Evolutionary conservation across 2,329 filamentous ascomycete species (phyloP).

Genomic region (Alternaria novae-zelandiae): DNA sequence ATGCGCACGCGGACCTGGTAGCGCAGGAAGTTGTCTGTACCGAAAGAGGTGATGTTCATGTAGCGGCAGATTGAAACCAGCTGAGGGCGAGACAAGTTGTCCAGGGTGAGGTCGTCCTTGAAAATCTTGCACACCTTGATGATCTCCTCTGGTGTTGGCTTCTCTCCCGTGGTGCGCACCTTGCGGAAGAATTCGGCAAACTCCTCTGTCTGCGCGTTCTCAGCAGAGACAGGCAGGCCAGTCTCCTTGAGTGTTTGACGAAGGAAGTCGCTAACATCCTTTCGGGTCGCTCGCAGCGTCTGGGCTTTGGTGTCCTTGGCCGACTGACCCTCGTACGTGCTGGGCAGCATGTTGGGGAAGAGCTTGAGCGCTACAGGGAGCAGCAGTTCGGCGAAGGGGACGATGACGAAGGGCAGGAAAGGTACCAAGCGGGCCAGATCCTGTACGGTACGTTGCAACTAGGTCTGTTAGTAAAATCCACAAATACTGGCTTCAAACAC

Average conservation of each 20-base stretch:
- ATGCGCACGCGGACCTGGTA: slow-evolving; percentile 97
- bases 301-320: slow-evolving; percentile 88
- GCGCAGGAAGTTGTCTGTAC: slow-evolving; percentile 95
- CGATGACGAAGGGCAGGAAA: slow-evolving; percentile 96
- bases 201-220: slow-evolving; percentile 88
- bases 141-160: slow-evolving; percentile 85
- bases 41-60: slow-evolving; percentile 96
- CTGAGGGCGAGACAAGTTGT: slow-evolving; percentile 95
- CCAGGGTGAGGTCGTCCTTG: slow-evolving; percentile 94
- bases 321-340: slow-evolving; percentile 92
- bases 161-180: slow-evolving; percentile 82
- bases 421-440: slow-evolving; percentile 91
- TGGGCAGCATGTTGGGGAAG: slow-evolving; percentile 96
- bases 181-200: slow-evolving; percentile 98
- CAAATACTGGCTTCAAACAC: neutral
- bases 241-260: slow-evolving; percentile 89
- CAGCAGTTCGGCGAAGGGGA: slow-evolving; percentile 92
- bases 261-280: slow-evolving; percentile 91
- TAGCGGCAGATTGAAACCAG: slow-evolving; percentile 98
- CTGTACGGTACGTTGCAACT: slow-evolving; percentile 88
- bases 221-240: slow-evolving; percentile 84
- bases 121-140: slow-evolving; percentile 99
- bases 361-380: slow-evolving; percentile 90
- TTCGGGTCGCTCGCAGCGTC: slow-evolving; percentile 81
- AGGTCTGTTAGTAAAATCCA: slow-evolving; percentile 18